phyloP scores from a whole-genome alignment of 805 yeast genomes.

The Brettanomyces naardenensis region DNA sequence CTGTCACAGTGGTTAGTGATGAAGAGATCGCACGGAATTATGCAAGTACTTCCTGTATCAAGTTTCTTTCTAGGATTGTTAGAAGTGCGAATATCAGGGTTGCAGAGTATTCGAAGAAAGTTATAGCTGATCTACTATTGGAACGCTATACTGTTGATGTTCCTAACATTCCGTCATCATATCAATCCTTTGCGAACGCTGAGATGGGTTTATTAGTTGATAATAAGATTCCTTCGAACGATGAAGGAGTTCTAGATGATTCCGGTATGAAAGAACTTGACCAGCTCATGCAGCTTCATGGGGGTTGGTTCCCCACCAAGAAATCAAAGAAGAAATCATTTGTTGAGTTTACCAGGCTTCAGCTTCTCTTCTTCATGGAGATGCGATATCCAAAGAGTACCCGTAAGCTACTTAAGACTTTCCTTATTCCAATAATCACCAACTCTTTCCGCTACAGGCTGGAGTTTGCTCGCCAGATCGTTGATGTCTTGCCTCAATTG shows the following conservation, averaged over 20 bases:
- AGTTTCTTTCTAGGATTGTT: conserved; percentile 42
- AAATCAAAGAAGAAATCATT: conserved; percentile 4
- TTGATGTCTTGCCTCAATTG: conserved; percentile 46
- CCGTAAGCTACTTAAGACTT: conserved; percentile 39
- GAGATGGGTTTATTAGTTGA: not conserved
- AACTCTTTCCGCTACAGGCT: conserved; percentile 41
- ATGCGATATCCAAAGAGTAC: conserved; percentile 46
- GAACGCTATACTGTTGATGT: conserved; percentile 9
- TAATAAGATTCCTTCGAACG: not conserved
- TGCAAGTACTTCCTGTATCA: conserved; percentile 35
- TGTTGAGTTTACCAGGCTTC: conserved; percentile 39
- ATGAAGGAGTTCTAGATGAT: not conserved
- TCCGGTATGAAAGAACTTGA: not conserved
- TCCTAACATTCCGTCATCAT: not conserved
- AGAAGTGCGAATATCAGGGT: conserved; percentile 29
- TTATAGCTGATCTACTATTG: conserved; percentile 38
- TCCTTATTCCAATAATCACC: conserved; percentile 49
- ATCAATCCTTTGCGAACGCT: not conserved
- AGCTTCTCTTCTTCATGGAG: conserved; percentile 50
- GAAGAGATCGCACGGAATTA: conserved; percentile 44
- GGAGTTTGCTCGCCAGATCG: conserved; percentile 42
- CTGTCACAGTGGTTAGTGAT: conserved; percentile 45
- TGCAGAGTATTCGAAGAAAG: conserved; percentile 31
- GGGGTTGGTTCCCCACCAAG: not conserved
- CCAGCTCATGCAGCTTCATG: not conserved